Evolutionary conservation across 2,329 filamentous ascomycete genomes (phyloP), one percentile per base, ranked within the genome.

Genomic region (Peltaster fructicola): DNA sequence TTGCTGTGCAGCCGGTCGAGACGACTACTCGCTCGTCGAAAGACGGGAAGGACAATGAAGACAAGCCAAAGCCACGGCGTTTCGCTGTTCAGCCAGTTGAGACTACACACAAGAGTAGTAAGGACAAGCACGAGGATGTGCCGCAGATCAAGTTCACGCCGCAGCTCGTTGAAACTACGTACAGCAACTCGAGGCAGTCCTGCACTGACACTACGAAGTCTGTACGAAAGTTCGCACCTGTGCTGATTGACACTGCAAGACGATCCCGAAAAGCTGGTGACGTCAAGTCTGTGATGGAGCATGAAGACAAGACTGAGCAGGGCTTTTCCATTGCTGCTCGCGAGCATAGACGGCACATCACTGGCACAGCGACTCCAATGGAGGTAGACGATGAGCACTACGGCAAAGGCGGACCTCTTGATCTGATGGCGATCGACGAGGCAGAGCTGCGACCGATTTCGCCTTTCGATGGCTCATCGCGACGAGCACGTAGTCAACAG

Each of bases 171-270:
- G 47, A 48, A 26, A 46, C 42, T 8, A 36, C 33, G 8, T 36
- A 40, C 10, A 37, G 33, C 26, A 37, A 31, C 23, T 34, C 34
- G 10, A 32, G 30, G 26, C 26, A 32, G 10, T 10, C 17, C 22
- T 16, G 3, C 22, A 14, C n/a, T 24, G 15, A 23, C 23, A 14
- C 35, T 22, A 44, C 43, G 27, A 43, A 31, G 19, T 27, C 44
- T 7, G 32, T 44, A 4, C 55, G 60, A 20, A 63, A 52, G 31
- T 91, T 90, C 47, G 65, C 73, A 15, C 81, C 81, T 8, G 74
- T 85, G 41, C 58, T 91, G 27, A 73, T 91, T 33, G 80, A 85
- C 50, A 84, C 78, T 3, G 75, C 75, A 4, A 68, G 71, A 39
- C 64, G 81, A 26, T 70, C 71, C 16, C 68, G 75, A 34, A 70